Base-by-base conservation (phyloP, 306 rosid genomes). In the Cyclanthera cordifolia region DNA sequence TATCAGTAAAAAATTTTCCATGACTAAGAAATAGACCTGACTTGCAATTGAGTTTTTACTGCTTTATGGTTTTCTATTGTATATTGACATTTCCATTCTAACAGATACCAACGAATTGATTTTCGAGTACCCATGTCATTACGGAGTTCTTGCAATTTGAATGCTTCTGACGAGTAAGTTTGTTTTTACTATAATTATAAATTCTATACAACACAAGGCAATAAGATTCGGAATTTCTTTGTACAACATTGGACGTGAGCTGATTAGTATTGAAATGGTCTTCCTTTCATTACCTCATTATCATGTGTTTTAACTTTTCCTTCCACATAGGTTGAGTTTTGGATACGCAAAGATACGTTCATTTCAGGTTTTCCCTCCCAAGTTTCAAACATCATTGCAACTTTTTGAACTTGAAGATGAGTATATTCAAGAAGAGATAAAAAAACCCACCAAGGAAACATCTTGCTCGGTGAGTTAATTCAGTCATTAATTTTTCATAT, bases 341-440 rank as follows among this genome's bases (percentile, higher is more conserved):
- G 82, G 85, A 77, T 88, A 89, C 85, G 83, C 63, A 73, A 96
- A 89, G 71, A 75, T 93, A 75, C 82, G 95, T 82, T 82, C 90
- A 70, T 93, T 93, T 72, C 88, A 82, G 69, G 84, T 85, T 70
- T 93, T 89, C 78, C 98, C 98, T 66, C 66, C 49, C 87, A 93
- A 89, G 89, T 75, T 87, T 70, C 96, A 89, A 79, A 93, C 96
- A 17, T 85, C 96, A 58, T 83, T 93, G 74, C 95, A 89, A 79
- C 81, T 93, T 17, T 86, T 85, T 63, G 98, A 90, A 75, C 92
- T 93, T 59, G 84, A 71, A 43, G 99, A 93, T 85, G 99, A 89
- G 75, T 90, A 87, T 76, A 85, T 93, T 82, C 96, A 90, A 75
- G 75, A 79, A 71, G 88, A 86, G 78, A 90, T 90, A 73, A 83